These are phyloP conservation scores for Leccinellum rugosiceps DNA, from an alignment of 768 basidiomycete genomes.

Conservation along the genomic window DNA sequence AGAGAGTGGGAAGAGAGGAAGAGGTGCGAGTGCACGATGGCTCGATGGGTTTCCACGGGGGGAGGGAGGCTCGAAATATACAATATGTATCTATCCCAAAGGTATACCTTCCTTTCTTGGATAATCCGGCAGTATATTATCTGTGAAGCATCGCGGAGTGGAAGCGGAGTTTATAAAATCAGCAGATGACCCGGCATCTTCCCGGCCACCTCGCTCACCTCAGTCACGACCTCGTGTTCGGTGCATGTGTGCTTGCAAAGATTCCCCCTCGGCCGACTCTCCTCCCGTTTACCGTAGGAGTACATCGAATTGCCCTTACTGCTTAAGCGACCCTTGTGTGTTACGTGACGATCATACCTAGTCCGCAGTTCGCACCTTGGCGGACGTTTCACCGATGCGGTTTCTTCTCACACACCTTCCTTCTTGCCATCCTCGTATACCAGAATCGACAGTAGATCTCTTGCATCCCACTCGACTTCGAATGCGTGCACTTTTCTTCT, in stretches of 20 bases:
- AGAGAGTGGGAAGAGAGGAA: conserved; percentile 9
- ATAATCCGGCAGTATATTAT: conserved; percentile 13
- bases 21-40: conserved; percentile 15
- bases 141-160: conserved; percentile 22
- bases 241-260: not conserved
- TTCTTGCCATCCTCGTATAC: conserved; percentile 4
- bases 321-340: not conserved
- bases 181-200: conserved; percentile 10
- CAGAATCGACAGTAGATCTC: not conserved
- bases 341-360: not conserved
- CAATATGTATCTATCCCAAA: conserved; percentile 10
- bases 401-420: conserved; percentile 11
- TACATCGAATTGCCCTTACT: not conserved
- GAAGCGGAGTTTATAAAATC: conserved; percentile 8
- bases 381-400: not conserved
- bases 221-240: conserved; percentile 14
- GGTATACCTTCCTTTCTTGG: conserved; percentile 22
- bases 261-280: conserved; percentile 9
- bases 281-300: not conserved
- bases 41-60: conserved; percentile 18
- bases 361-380: not conserved
- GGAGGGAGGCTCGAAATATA: conserved; percentile 10
- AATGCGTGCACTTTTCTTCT: conserved; percentile 4
- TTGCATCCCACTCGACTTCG: not conserved
- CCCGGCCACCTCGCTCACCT: not conserved